A percentile compares a stretch with the other conserved stretches of the same genome.
These are phyloP conservation scores for Saturnispora mendoncae DNA, from an alignment of 805 yeast genomes.

Conservation along the genomic window DNA sequence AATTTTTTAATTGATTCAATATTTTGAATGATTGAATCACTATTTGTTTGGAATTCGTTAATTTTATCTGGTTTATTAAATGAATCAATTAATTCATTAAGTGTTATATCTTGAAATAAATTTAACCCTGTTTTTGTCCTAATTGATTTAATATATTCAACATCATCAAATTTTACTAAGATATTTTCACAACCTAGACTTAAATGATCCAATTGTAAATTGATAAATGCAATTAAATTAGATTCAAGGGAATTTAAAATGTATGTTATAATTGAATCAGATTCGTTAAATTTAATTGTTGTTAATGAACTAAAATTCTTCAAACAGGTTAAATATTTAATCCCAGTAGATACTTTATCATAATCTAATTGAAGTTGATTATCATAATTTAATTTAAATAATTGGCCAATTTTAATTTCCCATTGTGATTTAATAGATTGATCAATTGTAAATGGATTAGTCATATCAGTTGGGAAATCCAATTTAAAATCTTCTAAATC, in stretches of 20 bases:
- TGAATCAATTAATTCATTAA: constrained; percentile 12
- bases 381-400: constrained; percentile 1
- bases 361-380: background rate
- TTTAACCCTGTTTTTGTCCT: constrained; percentile 19
- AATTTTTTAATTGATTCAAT: constrained; percentile 18
- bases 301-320: constrained; percentile 27
- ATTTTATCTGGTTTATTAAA: background rate
- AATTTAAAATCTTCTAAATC: constrained; percentile 9
- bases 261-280: constrained; percentile 12
- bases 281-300: constrained; percentile 12
- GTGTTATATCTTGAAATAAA: constrained; percentile 15
- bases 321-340: constrained; percentile 17
- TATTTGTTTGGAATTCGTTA: constrained; percentile 13
- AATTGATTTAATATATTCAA: constrained; percentile 10
- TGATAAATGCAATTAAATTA: constrained; percentile 13
- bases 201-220: constrained; percentile 14
- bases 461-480: background rate
- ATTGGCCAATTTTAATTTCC: background rate
- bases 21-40: constrained; percentile 13
- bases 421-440: background rate
- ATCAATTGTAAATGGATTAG: background rate
- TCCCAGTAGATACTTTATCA: background rate
- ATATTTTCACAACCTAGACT: constrained; percentile 17
- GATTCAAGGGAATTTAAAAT: constrained; percentile 17
- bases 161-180: constrained; percentile 13